These are phyloP conservation scores for Ascochyta viciae-villosae DNA, from an alignment of 2,329 filamentous ascomycete genomes.

Conservation along the genomic window DNA sequence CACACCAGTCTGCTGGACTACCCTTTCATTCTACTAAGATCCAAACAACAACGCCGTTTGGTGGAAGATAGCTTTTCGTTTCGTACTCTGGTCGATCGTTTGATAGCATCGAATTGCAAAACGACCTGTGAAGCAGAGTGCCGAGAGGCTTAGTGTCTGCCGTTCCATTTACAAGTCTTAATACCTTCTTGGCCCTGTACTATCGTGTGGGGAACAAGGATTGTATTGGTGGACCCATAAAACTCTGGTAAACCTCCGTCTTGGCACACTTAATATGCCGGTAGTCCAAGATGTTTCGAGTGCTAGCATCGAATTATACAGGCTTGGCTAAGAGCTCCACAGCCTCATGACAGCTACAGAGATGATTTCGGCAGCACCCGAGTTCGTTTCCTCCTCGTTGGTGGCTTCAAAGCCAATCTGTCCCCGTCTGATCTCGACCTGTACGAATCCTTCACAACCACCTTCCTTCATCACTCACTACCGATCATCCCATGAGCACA, in stretches of 20 bases:
- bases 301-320: background rate
- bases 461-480: too few relatives aligned
- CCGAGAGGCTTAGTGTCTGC: background rate
- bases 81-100: background rate
- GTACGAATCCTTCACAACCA: too few relatives aligned
- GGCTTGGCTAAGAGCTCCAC: background rate
- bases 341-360: too few relatives aligned
- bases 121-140: background rate
- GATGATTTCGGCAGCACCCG: too few relatives aligned
- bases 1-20: too few relatives aligned
- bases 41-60: background rate
- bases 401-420: too few relatives aligned
- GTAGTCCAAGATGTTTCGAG: background rate
- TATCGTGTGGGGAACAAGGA: background rate
- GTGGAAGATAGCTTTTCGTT: slow-evolving; percentile 1
- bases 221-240: slow-evolving; percentile 4
- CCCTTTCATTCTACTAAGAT: too few relatives aligned
- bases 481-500: too few relatives aligned
- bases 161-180: background rate
- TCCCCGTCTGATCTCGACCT: too few relatives aligned
- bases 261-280: slow-evolving; percentile 13
- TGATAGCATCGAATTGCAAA: background rate
- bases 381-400: too few relatives aligned
- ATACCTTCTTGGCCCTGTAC: background rate
- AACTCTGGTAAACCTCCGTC: slow-evolving; percentile 9